Base-by-base conservation (phyloP, 179 eudicot genomes). In the Sideroxylon spinosum region DNA sequence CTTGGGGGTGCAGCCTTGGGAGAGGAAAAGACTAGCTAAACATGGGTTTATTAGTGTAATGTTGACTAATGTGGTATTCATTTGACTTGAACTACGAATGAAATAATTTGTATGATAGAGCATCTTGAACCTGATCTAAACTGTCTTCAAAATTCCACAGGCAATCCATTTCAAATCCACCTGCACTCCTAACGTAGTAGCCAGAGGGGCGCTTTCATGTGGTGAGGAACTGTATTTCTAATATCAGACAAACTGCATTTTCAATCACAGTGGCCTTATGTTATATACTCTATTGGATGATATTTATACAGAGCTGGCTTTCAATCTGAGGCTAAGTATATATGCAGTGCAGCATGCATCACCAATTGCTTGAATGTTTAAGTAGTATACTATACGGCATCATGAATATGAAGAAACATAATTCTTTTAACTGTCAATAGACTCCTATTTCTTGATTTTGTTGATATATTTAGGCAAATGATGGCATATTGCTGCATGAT, bases 401-500 rank as follows among this genome's bases (percentile, higher is more conserved):
- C 55, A 37, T 32, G 65, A 37, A 11, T 48, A 32, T 37, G 67
- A 59, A 60, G 68, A 59, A 62, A 13, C 19, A 37, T 74, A 9
- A n/a, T 17, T 59, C 60, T 12, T 10, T 67, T 20, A 44, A 29
- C 13, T 20, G 22, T 20, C 57, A 29, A 10, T 56, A 74, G 68
- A 74, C 26, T 59, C 26, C 2, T 57, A 22, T 20, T 57, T 20
- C 66, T 60, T 74, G 48, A 60, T 74, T 25, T 59, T 37, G 26
- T 23, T 59, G 11, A 32, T 37, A 59, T 29, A 20, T 23, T 56
- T n/a, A n/a, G 19, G 48, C 8, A 57, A 28, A 59, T 20, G 12
- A 37, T 60, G 19, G 22, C 67, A 57, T 37, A 37, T n/a, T 66
- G 71, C 73, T 67, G 44, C 63, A 12, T 67, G 29, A 28, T 79